Conservation (phyloP, 164 flowering plant species). For the Liquidambar formosana region DNA sequence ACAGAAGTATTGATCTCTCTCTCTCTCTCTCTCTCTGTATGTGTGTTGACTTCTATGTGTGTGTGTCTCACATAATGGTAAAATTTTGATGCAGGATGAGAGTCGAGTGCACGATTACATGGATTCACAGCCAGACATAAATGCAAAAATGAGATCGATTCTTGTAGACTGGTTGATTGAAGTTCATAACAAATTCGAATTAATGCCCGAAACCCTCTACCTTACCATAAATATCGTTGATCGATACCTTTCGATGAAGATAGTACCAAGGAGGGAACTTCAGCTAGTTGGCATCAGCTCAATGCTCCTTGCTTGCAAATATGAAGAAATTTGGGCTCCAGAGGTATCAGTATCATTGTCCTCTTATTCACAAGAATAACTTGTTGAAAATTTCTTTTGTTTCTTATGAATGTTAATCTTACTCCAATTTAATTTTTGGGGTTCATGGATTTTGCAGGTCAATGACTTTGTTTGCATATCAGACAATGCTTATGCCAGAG, state of each 20-base stretch:
- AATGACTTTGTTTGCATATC: conserved; percentile 59
- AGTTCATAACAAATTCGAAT: conserved; percentile 48
- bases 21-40: not conserved
- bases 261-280: conserved; percentile 37
- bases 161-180: conserved; percentile 56
- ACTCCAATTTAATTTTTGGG: too few species aligned
- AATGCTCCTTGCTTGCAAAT: conserved; percentile 53
- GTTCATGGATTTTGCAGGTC: conserved; percentile 31
- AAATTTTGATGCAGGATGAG: conserved; percentile 30
- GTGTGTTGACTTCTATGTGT: too few species aligned
- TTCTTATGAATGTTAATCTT: not conserved
- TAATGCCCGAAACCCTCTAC: conserved; percentile 55
- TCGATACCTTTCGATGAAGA: conserved; percentile 36
- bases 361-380: too few species aligned
- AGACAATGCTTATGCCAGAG: conserved; percentile 49
- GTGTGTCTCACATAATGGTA: not conserved
- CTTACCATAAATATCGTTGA: conserved; percentile 48
- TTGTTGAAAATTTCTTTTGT: not conserved
- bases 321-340: conserved; percentile 65
- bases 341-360: too few species aligned
- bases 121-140: conserved; percentile 33
- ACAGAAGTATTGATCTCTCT: conserved; percentile 32
- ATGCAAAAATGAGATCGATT: conserved; percentile 43
- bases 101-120: conserved; percentile 32
- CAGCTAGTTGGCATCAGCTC: conserved; percentile 50